Evolutionary conservation across 1,284 basidiomycete genomes (phyloP), one percentile per base, ranked within the genome.

Genomic region (Macrocystidia cucumis): DNA sequence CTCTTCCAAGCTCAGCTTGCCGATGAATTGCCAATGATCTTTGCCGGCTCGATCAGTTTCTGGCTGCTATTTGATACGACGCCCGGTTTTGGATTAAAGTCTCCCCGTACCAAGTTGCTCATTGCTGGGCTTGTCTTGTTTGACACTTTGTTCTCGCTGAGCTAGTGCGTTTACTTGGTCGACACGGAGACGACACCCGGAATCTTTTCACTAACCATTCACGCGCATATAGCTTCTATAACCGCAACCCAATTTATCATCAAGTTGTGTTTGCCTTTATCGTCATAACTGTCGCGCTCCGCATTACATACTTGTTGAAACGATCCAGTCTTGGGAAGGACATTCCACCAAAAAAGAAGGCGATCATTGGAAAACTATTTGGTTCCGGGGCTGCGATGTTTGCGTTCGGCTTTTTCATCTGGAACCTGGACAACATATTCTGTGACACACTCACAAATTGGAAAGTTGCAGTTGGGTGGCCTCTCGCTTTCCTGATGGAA

Each of bases 401-500:
- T 46, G 57, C 63, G 0, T 49, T 74, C 14, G 79, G 76, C 2
- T 82, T 81, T 48, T 49, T 75, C 18, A 57, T 80, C 17, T 82
- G 78, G 79, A 83, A 82, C 45, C 41, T 81, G 42, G 79, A 83
- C 51, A 81, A 81, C 43, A 63, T 78, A n/a, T 81, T 72, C 45
- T 83, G 79, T 48, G 60, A 60, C 35, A 54, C 54, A 3, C 49
- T 80, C 27, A 79, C 75, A 4, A 40, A 46, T 4, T 71, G 69
- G 68, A 82, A 81, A 46, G 49, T 62, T 1, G 37, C 43, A 2
- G 30, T 81, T 5, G 75, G 76, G 1, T 81, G 78, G 78, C 78
- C 78, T 7, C 42, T 50, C 4, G 78, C 78, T 1, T 83, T 83
- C 47, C 39, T 80, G 11, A 54, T 83, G 9, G 79, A 83, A 60